Evolutionary conservation across 1,284 basidiomycete genomes (phyloP).

Genomic region (Neolentinus lepideus): DNA sequence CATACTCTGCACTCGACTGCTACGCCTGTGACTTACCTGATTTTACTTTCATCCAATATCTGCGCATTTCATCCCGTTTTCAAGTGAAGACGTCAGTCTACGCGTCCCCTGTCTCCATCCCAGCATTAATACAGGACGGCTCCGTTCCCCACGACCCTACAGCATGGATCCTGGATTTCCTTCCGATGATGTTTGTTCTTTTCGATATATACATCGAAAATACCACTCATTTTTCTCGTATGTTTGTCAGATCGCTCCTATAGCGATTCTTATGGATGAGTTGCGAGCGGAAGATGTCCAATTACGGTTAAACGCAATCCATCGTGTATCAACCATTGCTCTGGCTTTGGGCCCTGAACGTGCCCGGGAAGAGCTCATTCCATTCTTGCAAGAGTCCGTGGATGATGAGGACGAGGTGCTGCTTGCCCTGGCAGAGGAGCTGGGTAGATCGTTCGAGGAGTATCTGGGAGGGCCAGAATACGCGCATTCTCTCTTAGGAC

Average conservation of each 20-base stretch:
- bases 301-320: slow-evolving; percentile 93
- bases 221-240: not conserved
- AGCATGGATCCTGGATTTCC: slow-evolving; percentile 58
- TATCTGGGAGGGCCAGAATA: slow-evolving; percentile 90
- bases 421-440: slow-evolving; percentile 92
- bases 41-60: not conserved
- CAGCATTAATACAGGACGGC: not conserved
- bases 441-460: slow-evolving; percentile 89
- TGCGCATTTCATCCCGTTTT: not conserved
- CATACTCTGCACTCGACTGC: slow-evolving; percentile 3
- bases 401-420: slow-evolving; percentile 99
- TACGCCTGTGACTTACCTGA: not conserved
- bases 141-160: not conserved
- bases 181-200: slow-evolving; percentile 44
- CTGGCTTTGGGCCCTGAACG: slow-evolving; percentile 95
- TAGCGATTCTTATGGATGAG: slow-evolving; percentile 92
- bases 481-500: slow-evolving; percentile 87
- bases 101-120: no score
- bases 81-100: no score
- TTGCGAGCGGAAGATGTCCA: slow-evolving; percentile 93
- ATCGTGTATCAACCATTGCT: slow-evolving; percentile 97
- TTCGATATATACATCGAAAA: slow-evolving; percentile 7
- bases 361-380: slow-evolving; percentile 92
- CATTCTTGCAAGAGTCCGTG: slow-evolving; percentile 96
- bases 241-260: slow-evolving; percentile 65